Percentiles rank a stretch among this genome's conserved stretches.
These are phyloP conservation scores for Cercospora citrullina DNA, from an alignment of 2,329 filamentous ascomycete species.

Conservation along the genomic window DNA sequence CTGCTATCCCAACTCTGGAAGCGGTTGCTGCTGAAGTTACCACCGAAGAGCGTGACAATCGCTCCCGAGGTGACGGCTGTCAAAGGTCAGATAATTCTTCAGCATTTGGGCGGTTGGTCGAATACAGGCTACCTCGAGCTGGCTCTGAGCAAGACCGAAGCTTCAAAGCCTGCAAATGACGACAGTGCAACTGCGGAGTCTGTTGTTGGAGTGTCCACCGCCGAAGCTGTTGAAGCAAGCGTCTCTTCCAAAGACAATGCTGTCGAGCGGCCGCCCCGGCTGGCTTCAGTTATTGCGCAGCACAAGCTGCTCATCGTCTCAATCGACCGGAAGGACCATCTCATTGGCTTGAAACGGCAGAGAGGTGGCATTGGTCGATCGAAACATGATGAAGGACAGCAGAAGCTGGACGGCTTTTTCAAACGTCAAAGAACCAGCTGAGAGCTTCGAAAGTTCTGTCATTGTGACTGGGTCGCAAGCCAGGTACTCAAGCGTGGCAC, in stretches of 20 bases:
- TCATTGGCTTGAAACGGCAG: conserved; percentile 73
- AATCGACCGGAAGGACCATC: conserved; percentile 71
- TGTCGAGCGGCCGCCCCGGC: not conserved
- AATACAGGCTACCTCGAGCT: conserved; percentile 64
- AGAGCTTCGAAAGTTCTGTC: conserved; percentile 1
- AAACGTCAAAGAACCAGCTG: conserved; percentile 39
- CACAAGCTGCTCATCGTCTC: conserved; percentile 50
- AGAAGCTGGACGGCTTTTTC: conserved; percentile 76
- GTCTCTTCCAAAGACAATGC: conserved; percentile 16
- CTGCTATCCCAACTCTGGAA: conserved; percentile 70
- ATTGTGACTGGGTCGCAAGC: not conserved
- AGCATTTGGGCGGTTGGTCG: conserved; percentile 61
- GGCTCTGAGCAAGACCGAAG: conserved; percentile 15
- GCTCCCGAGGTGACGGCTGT: conserved; percentile 45
- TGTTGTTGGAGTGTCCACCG: not conserved
- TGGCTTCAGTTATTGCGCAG: not conserved
- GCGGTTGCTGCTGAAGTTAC: conserved; percentile 59
- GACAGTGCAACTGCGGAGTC: not conserved
- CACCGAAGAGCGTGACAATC: conserved; percentile 48
- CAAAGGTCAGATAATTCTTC: conserved; percentile 44
- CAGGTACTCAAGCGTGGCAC: not conserved
- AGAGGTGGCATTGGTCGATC: conserved; percentile 79
- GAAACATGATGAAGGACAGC: conserved; percentile 72
- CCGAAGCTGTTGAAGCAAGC: conserved; percentile 14
- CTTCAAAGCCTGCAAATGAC: not conserved